Percentiles rank a stretch among this genome's conserved stretches.
These are phyloP conservation scores for Puccinia polysora DNA, from an alignment of 1,284 basidiomycete species.

Conservation along the genomic window DNA sequence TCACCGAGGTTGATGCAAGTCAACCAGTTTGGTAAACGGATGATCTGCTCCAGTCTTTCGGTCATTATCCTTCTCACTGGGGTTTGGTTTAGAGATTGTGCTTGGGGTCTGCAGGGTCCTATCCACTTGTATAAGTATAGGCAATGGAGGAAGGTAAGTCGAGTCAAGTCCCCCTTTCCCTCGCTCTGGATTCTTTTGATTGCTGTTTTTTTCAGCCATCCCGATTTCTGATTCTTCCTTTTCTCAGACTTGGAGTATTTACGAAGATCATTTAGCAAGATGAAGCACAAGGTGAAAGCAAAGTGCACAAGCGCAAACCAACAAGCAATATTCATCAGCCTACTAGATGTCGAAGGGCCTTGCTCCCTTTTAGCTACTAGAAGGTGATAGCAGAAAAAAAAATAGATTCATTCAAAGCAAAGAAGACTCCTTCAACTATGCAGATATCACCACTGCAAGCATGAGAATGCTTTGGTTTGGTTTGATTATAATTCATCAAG, in stretches of 20 bases:
- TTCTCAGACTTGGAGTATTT: conserved; percentile 34
- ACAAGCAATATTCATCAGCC: too few relatives aligned
- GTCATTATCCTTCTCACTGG: conserved; percentile 69
- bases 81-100: conserved; percentile 87
- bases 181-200: not conserved
- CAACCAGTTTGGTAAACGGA: conserved; percentile 58
- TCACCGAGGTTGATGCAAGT: conserved; percentile 60
- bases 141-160: conserved; percentile 36
- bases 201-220: not conserved
- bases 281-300: conserved; percentile 1
- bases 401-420: too few relatives aligned
- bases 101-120: conserved; percentile 55
- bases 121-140: conserved; percentile 19
- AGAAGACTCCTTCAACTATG: too few relatives aligned
- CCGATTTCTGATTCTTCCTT: not conserved
- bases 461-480: too few relatives aligned
- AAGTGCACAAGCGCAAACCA: too few relatives aligned
- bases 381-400: too few relatives aligned
- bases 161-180: too few relatives aligned
- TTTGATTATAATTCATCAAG: too few relatives aligned
- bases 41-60: conserved; percentile 65
- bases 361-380: too few relatives aligned
- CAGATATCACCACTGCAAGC: too few relatives aligned
- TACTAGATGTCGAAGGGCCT: too few relatives aligned
- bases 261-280: conserved; percentile 19